A percentile compares a stretch with the other conserved stretches of the same genome.
Evolutionary conservation across 768 basidiomycete genomes (phyloP).

Genomic region (Mycena galopus): DNA sequence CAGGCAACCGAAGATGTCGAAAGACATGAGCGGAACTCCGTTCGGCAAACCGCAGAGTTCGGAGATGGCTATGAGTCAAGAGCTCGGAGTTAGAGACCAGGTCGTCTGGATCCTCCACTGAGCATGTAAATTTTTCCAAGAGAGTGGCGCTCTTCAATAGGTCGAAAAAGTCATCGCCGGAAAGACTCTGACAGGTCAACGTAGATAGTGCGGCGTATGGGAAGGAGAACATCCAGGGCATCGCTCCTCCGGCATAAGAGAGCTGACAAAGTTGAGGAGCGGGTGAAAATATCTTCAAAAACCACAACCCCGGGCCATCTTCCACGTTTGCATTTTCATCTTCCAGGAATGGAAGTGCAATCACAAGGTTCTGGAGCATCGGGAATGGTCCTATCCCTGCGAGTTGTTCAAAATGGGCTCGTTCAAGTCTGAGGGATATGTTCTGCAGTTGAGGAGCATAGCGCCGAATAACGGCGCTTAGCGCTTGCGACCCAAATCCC

Average conservation of each 20-base stretch:
- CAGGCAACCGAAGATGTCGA: background rate
- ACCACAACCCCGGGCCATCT: too few species aligned
- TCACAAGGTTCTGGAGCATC: background rate
- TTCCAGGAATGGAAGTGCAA: background rate
- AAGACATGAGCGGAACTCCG: background rate
- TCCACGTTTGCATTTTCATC: background rate
- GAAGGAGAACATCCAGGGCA: background rate
- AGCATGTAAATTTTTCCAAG: background rate
- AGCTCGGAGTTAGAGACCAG: background rate
- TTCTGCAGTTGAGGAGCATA: conserved; percentile 8
- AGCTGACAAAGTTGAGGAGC: background rate
- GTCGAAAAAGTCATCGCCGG: background rate
- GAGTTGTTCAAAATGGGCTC: background rate
- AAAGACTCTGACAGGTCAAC: background rate
- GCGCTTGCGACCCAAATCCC: background rate
- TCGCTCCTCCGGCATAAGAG: background rate
- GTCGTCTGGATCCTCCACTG: background rate
- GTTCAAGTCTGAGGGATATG: background rate
- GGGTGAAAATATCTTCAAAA: background rate
- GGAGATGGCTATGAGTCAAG: background rate
- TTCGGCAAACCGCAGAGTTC: background rate
- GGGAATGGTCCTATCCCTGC: conserved; percentile 4
- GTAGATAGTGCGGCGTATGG: background rate
- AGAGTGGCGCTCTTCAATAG: background rate
- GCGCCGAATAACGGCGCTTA: background rate